These are phyloP conservation scores for Fusarium siculi DNA, from an alignment of 2,329 filamentous ascomycete genomes.

Conservation along the genomic window DNA sequence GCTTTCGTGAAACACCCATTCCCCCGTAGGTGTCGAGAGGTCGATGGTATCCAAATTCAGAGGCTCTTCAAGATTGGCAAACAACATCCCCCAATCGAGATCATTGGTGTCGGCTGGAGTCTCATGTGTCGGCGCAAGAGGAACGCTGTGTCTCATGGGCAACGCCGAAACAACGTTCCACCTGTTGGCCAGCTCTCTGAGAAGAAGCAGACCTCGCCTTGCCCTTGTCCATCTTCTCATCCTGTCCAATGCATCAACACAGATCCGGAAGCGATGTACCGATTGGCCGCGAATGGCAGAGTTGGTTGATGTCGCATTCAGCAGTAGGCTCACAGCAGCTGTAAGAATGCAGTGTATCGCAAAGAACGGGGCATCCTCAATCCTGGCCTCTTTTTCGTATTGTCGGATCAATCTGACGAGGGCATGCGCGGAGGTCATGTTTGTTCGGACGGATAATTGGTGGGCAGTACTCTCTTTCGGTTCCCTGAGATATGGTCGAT, in stretches of 20 bases:
- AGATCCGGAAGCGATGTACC: background rate
- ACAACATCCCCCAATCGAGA: background rate
- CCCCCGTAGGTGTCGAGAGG: background rate
- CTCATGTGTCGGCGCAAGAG: background rate
- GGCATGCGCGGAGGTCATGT: background rate
- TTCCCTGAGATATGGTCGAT: background rate
- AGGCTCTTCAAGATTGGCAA: background rate
- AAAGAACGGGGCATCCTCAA: background rate
- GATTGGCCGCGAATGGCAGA: background rate
- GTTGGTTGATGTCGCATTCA: background rate
- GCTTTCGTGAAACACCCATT: background rate
- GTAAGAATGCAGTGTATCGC: background rate
- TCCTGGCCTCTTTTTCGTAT: background rate
- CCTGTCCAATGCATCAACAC: background rate
- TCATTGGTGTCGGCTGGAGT: background rate
- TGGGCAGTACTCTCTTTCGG: background rate
- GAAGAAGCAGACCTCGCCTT: background rate
- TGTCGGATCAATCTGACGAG: background rate
- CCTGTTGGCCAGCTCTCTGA: background rate
- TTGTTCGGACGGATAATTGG: background rate
- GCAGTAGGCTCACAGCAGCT: background rate
- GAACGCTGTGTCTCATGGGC: background rate
- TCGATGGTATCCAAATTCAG: background rate
- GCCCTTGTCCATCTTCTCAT: background rate
- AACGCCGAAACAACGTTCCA: background rate